Percentiles rank a stretch among this genome's conserved stretches.
Evolutionary conservation across 2,329 filamentous ascomycete species (phyloP).

Genomic region (Ampelomyces quisqualis): DNA sequence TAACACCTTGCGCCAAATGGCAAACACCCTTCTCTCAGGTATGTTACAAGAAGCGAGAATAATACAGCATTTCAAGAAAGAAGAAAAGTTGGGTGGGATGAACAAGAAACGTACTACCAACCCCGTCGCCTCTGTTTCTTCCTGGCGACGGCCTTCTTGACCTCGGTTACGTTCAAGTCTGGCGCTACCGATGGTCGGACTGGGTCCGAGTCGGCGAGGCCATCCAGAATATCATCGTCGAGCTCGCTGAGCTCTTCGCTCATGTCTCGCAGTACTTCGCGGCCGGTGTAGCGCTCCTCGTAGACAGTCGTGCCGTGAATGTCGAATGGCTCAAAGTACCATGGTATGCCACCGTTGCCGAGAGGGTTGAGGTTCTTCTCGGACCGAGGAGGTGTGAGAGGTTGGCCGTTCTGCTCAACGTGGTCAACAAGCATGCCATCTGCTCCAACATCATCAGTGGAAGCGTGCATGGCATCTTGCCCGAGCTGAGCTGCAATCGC

Average conservation of each 20-base stretch:
- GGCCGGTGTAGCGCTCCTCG: constrained; percentile 69
- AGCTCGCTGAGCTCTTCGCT: constrained; percentile 90
- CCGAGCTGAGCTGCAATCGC: constrained; percentile 40
- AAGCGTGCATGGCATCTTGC: constrained; percentile 30
- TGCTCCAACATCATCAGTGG: constrained; percentile 12
- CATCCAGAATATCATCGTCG: constrained; percentile 84
- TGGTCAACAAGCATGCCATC: constrained; percentile 27
- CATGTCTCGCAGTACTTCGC: constrained; percentile 69
- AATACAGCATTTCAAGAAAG: constrained; percentile 14
- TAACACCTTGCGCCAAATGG: constrained; percentile 17
- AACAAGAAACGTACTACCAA: constrained; percentile 11
- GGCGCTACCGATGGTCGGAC: constrained; percentile 28
- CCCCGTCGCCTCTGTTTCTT: constrained; percentile 36
- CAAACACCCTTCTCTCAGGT: constrained; percentile 12
- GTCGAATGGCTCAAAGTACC: constrained; percentile 83
- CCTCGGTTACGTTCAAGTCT: constrained; percentile 25
- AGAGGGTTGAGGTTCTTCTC: constrained; percentile 51
- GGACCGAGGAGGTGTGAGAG: constrained; percentile 67
- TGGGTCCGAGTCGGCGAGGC: constrained; percentile 46
- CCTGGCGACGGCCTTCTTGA: constrained; percentile 31
- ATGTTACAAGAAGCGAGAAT: constrained; percentile 23
- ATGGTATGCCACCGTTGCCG: constrained; percentile 70
- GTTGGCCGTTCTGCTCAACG: constrained; percentile 35
- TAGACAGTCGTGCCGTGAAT: constrained; percentile 77
- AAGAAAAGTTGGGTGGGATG: constrained; percentile 6